Conservation (phyloP, 139 green algal genomes). For the Astrephomene gubernaculifera region DNA sequence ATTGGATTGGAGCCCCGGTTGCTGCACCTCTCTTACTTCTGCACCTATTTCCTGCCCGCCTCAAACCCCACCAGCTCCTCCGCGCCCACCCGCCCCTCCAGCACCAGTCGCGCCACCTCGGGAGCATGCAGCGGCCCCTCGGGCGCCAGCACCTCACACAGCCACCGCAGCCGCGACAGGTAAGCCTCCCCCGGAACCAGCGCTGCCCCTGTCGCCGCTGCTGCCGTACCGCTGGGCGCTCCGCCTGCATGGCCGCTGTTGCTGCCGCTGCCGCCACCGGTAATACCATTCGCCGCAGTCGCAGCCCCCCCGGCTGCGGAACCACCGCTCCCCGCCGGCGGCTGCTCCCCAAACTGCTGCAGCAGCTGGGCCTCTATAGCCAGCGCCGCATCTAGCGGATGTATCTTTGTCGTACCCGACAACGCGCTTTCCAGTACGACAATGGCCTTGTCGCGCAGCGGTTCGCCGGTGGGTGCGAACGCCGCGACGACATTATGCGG, state of each 20-base stretch:
- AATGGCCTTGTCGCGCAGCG: slow-evolving; percentile 13
- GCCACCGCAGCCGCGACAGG: slow-evolving; percentile 14
- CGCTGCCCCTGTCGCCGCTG: neutral
- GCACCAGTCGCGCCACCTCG: slow-evolving; percentile 8
- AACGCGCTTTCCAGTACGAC: neutral
- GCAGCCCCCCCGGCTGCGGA: too few relatives aligned
- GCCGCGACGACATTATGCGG: neutral
- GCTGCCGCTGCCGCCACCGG: too few relatives aligned
- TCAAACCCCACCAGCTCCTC: slow-evolving; percentile 32
- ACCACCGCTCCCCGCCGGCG: neutral
- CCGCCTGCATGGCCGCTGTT: too few relatives aligned
- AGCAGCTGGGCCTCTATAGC: slow-evolving; percentile 2
- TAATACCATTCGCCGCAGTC: too few relatives aligned
- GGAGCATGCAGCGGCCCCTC: neutral
- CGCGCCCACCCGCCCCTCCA: neutral
- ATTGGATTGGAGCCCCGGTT: too few relatives aligned
- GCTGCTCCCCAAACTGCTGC: neutral
- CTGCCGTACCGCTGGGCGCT: too few relatives aligned
- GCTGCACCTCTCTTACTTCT: too few relatives aligned
- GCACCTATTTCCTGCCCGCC: too few relatives aligned
- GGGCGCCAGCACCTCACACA: slow-evolving; percentile 5
- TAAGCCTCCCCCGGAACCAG: slow-evolving; percentile 2
- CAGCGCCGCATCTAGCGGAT: slow-evolving; percentile 15
- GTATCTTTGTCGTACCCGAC: neutral
- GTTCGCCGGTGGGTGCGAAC: neutral